Percentiles rank a stretch among this genome's conserved stretches.
These are phyloP conservation scores for Penicillium dipodomyicola DNA, from an alignment of 495 filamentous ascomycete genomes.

Conservation along the genomic window DNA sequence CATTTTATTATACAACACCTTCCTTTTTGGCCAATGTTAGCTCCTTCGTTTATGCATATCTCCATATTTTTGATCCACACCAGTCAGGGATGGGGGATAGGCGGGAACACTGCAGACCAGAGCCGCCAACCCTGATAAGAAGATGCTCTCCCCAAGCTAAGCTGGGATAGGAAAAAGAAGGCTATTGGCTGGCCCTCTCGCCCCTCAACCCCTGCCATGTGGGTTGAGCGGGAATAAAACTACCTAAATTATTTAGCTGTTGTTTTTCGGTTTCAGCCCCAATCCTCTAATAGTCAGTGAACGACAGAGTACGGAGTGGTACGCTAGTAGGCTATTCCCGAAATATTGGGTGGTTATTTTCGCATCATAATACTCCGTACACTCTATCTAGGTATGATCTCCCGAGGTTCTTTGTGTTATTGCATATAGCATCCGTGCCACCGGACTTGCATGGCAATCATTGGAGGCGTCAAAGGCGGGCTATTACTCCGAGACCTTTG, in stretches of 20 bases:
- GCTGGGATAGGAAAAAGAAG: constrained; percentile 7
- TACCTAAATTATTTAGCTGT: background rate
- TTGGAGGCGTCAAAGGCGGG: background rate
- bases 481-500: background rate
- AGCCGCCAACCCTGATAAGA: constrained; percentile 10
- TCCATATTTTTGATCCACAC: background rate
- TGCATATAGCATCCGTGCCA: background rate
- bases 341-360: background rate
- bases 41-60: background rate
- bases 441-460: background rate
- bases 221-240: background rate
- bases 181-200: background rate
- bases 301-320: too few relatives aligned
- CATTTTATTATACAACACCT: constrained; percentile 1
- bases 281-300: background rate
- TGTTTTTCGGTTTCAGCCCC: background rate
- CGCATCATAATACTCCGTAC: background rate
- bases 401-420: background rate
- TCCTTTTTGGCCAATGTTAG: constrained; percentile 1
- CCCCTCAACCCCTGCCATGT: background rate
- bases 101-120: constrained; percentile 7
- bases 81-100: background rate
- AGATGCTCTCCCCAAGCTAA: background rate
- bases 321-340: background rate
- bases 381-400: background rate